phyloP scores from a whole-genome alignment of 1,284 basidiomycete genomes.

The Sanghuangporus weigelae region DNA sequence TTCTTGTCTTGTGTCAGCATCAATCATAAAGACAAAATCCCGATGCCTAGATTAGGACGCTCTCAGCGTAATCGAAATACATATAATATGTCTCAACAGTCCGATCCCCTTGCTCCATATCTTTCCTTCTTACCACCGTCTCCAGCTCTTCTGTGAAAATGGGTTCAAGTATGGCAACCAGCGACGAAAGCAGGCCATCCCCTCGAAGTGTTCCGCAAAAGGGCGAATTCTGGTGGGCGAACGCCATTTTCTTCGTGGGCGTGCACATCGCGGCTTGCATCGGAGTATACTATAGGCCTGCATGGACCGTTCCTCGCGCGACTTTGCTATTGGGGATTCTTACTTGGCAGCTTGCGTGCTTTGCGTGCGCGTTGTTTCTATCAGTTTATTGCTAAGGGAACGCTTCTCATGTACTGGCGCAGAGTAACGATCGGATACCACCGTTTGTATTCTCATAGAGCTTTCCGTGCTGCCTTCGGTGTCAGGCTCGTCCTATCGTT shows the following conservation, averaged over 20 bases:
- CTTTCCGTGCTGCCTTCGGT: conserved; percentile 54
- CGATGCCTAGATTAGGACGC: neutral
- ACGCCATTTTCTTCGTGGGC: conserved; percentile 60
- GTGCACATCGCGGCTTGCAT: conserved; percentile 56
- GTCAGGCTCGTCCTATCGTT: conserved; percentile 56
- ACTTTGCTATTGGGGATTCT: conserved; percentile 51
- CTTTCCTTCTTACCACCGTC: neutral
- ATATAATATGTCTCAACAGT: neutral
- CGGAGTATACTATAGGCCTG: conserved; percentile 49
- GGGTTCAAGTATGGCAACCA: neutral
- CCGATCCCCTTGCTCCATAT: neutral
- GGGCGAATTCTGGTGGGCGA: conserved; percentile 59
- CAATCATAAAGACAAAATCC: neutral
- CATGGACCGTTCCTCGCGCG: conserved; percentile 36
- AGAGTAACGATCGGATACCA: conserved; percentile 77
- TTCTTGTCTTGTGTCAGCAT: conserved; percentile 5
- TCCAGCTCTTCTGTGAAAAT: neutral
- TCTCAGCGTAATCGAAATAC: neutral
- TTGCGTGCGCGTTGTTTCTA: conserved; percentile 45
- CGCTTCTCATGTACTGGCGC: neutral
- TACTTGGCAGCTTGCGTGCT: conserved; percentile 67
- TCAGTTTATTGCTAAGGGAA: neutral
- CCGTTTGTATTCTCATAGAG: conserved; percentile 68
- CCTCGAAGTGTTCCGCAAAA: neutral
- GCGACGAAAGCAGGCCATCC: neutral